phyloP scores from a whole-genome alignment of 306 rosid genomes.

The Vigna reflexopilosa region DNA sequence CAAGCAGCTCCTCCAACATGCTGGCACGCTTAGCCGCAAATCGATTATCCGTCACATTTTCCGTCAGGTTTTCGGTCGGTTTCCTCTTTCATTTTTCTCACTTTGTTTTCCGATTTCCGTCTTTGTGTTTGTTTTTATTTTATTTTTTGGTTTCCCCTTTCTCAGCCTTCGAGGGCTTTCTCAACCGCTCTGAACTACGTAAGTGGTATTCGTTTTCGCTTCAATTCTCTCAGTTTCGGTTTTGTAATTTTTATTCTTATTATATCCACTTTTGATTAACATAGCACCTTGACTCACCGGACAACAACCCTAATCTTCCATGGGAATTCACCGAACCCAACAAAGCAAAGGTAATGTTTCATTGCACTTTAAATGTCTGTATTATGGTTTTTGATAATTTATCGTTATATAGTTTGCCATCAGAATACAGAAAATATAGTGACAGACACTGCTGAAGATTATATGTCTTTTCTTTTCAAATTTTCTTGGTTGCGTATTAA shows the following conservation, averaged over 20 bases:
- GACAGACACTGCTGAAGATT: neutral
- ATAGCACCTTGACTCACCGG: conserved; percentile 90
- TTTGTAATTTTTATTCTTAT: neutral
- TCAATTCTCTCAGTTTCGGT: neutral
- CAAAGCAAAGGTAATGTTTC: conserved; percentile 62
- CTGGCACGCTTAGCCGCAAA: conserved; percentile 80
- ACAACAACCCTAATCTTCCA: conserved; percentile 74
- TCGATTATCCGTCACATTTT: conserved; percentile 83
- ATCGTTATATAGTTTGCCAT: neutral
- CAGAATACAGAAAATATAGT: neutral
- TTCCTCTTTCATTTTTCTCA: conserved; percentile 32
- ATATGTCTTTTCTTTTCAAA: neutral
- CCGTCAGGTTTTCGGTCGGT: conserved; percentile 67
- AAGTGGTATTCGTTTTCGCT: conserved; percentile 37
- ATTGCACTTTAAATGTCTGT: conserved; percentile 20
- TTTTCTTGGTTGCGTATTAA: neutral
- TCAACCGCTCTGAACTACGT: conserved; percentile 95
- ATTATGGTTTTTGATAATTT: neutral
- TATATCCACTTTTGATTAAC: conserved; percentile 36
- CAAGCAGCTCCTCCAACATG: conserved; percentile 58
- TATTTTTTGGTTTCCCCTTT: conserved; percentile 1
- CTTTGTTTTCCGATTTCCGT: conserved; percentile 8
- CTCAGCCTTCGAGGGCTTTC: conserved; percentile 76
- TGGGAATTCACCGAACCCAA: conserved; percentile 82
- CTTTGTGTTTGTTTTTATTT: neutral